Conservation (phyloP, 1,139 yeast species). For the Torulaspora pretoriensis region DNA sequence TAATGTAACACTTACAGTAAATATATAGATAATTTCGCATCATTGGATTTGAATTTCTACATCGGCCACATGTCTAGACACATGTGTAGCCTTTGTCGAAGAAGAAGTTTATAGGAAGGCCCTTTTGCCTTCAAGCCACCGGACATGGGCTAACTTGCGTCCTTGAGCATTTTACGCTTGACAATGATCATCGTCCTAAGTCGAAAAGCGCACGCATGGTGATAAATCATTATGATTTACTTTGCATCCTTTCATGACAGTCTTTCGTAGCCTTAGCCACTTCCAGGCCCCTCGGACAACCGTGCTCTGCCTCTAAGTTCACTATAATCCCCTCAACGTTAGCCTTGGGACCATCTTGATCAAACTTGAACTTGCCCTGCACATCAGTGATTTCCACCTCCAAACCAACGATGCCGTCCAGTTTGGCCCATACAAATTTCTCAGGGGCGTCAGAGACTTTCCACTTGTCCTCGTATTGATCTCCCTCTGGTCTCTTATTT, state of each 20-base stretch:
- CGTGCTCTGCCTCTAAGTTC: slow-evolving; percentile 39
- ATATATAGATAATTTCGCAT: too few species aligned
- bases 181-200: too few species aligned
- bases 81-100: too few species aligned
- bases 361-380: slow-evolving; percentile 59
- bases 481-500: slow-evolving; percentile 32
- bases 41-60: too few species aligned
- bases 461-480: slow-evolving; percentile 44
- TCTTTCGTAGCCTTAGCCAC: slow-evolving; percentile 17
- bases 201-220: too few species aligned
- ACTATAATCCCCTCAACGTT: slow-evolving; percentile 53
- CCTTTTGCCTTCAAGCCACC: too few species aligned
- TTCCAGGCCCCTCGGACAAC: slow-evolving; percentile 20
- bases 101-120: too few species aligned
- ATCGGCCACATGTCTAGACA: too few species aligned
- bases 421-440: slow-evolving; percentile 42
- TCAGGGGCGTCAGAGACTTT: slow-evolving; percentile 57
- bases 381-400: slow-evolving; percentile 49
- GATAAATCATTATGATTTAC: too few species aligned
- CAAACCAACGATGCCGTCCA: slow-evolving; percentile 58
- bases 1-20: too few species aligned
- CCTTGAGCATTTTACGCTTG: too few species aligned
- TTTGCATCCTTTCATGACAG: slow-evolving; percentile 1
- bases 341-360: slow-evolving; percentile 45
- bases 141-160: too few species aligned